Conservation (phyloP, 371 early-diverging fungal genomes). For the Vairimorpha ceranae region DNA sequence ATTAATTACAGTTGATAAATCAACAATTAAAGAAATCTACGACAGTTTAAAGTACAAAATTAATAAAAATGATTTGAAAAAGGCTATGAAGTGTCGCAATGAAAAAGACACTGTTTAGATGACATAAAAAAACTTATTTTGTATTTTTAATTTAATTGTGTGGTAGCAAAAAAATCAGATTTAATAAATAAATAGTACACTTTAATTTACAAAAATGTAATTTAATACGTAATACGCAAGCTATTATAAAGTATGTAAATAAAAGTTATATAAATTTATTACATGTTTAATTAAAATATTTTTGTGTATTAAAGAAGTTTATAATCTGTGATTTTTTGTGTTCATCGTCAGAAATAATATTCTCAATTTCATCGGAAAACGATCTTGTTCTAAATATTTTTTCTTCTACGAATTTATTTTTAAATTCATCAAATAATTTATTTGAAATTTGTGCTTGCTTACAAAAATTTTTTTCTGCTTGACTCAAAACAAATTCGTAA, state of each 20-base stretch:
- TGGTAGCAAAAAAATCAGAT: too few relatives aligned
- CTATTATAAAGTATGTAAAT: too few relatives aligned
- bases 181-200: too few relatives aligned
- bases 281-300: too few relatives aligned
- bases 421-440: neutral
- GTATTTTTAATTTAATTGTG: too few relatives aligned
- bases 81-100: constrained; percentile 37
- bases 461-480: neutral
- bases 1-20: constrained; percentile 25
- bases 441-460: neutral
- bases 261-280: too few relatives aligned
- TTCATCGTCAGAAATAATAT: neutral
- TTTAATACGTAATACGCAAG: too few relatives aligned
- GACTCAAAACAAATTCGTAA: neutral
- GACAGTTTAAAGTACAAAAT: neutral
- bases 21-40: constrained; percentile 17
- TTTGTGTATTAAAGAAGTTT: neutral
- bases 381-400: neutral
- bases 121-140: too few relatives aligned
- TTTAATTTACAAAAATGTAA: too few relatives aligned
- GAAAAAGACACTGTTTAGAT: constrained; percentile 35
- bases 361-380: neutral
- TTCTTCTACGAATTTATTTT: neutral
- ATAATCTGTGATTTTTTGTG: neutral
- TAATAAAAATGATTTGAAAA: constrained; percentile 34